phyloP scores from a whole-genome alignment of 305 asterid genomes.

The Solanum hybrid region DNA sequence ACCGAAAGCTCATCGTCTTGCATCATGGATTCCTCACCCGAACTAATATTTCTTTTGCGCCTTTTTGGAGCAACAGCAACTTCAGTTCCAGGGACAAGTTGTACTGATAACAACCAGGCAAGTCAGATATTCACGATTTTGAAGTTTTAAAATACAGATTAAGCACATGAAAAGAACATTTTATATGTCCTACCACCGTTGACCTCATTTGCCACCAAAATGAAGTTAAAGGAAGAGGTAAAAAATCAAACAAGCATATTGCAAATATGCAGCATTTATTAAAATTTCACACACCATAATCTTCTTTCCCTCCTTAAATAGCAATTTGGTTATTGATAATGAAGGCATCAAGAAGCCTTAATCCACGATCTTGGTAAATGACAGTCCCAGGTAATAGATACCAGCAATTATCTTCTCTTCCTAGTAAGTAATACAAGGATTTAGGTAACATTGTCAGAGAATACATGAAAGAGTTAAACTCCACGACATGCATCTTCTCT shows the following conservation, averaged over 20 bases:
- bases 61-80: conserved; percentile 95
- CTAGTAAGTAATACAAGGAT: not conserved
- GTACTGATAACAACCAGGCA: conserved; percentile 47
- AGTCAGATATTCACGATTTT: conserved; percentile 18
- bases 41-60: conserved; percentile 40
- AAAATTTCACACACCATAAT: not conserved
- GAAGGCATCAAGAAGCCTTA: not conserved
- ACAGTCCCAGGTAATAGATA: not conserved
- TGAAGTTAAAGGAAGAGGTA: not conserved
- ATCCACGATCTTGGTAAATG: not conserved
- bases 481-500: not conserved
- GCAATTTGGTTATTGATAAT: not conserved
- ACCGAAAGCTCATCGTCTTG: conserved; percentile 26
- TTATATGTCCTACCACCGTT: not conserved
- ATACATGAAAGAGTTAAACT: not conserved
- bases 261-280: not conserved
- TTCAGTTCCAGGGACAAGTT: conserved; percentile 92
- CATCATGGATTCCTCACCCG: conserved; percentile 25
- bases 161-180: not conserved
- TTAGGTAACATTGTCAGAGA: not conserved
- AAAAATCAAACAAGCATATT: not conserved
- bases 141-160: not conserved
- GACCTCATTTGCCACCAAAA: not conserved
- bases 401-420: conserved; percentile 2
- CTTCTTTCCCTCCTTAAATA: not conserved